These are phyloP conservation scores for Ceratobasidium sp. DNA, from an alignment of 1,284 basidiomycete species.

Conservation along the genomic window DNA sequence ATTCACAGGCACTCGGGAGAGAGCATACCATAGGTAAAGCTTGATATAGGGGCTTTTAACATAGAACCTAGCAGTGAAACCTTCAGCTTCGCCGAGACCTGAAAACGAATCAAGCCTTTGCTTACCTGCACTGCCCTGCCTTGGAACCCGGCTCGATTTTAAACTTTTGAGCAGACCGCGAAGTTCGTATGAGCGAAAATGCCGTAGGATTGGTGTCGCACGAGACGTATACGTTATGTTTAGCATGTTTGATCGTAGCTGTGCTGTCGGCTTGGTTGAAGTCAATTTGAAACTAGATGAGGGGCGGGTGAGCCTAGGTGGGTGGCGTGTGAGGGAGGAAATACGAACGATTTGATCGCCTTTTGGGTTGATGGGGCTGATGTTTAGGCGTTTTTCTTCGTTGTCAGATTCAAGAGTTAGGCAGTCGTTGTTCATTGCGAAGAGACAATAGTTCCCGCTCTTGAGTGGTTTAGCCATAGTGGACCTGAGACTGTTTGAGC, in stretches of 20 bases:
- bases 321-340: background rate
- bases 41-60: conserved; percentile 3
- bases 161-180: background rate
- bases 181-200: background rate
- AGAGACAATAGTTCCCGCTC: background rate
- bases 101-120: background rate
- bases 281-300: background rate
- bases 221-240: conserved; percentile 9
- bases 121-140: background rate
- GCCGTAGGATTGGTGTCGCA: background rate
- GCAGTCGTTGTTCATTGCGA: conserved; percentile 5
- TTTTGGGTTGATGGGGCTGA: background rate
- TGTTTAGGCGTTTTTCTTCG: background rate
- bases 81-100: background rate
- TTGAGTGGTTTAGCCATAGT: conserved; percentile 4
- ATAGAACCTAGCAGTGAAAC: background rate
- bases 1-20: background rate
- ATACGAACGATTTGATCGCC: background rate
- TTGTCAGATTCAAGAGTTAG: background rate
- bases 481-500: background rate
- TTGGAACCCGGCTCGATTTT: background rate
- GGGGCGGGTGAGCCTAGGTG: background rate
- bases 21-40: conserved; percentile 6
- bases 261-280: background rate
- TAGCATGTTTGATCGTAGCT: background rate